Conservation (phyloP, 2,329 filamentous ascomycete species). For the Graphilbum ipis-grandicollis region DNA sequence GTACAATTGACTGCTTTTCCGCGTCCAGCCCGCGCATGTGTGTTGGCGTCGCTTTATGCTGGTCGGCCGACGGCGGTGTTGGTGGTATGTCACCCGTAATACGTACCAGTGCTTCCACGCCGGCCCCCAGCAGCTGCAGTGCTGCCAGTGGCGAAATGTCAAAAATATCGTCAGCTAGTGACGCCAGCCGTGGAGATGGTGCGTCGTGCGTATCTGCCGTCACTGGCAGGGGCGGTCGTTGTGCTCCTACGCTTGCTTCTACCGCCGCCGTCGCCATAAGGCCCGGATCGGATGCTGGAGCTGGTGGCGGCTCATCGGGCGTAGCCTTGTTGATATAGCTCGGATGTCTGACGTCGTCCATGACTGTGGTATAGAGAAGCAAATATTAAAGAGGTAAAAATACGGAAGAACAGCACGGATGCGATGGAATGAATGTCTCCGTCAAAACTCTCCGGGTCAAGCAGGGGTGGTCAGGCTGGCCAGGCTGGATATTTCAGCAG, state of each 20-base stretch:
- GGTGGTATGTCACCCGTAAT: conserved; percentile 65
- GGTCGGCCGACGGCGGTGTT: conserved; percentile 47
- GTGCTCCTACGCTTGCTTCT: too few relatives aligned
- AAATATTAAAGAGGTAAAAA: background rate
- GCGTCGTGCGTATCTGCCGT: conserved; percentile 1
- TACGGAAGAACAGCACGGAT: too few relatives aligned
- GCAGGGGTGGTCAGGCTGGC: background rate
- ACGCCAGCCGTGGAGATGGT: conserved; percentile 7
- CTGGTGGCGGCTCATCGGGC: conserved; percentile 17
- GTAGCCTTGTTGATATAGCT: background rate
- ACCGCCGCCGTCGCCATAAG: conserved; percentile 8
- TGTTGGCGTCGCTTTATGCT: conserved; percentile 38
- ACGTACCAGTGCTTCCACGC: conserved; percentile 52
- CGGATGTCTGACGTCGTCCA: background rate
- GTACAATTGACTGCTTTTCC: conserved; percentile 42
- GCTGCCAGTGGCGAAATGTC: conserved; percentile 56
- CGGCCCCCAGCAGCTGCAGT: conserved; percentile 59
- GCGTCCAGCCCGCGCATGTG: conserved; percentile 27
- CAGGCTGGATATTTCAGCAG: background rate
- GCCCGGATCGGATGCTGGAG: conserved; percentile 21
- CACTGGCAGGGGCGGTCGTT: too few relatives aligned
- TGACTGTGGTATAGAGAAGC: background rate
- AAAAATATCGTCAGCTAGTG: conserved; percentile 46
- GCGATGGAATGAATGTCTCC: too few relatives aligned
- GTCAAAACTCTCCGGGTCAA: background rate